phyloP scores from a whole-genome alignment of 2,329 filamentous ascomycete species.

The Catunica adiposa region DNA sequence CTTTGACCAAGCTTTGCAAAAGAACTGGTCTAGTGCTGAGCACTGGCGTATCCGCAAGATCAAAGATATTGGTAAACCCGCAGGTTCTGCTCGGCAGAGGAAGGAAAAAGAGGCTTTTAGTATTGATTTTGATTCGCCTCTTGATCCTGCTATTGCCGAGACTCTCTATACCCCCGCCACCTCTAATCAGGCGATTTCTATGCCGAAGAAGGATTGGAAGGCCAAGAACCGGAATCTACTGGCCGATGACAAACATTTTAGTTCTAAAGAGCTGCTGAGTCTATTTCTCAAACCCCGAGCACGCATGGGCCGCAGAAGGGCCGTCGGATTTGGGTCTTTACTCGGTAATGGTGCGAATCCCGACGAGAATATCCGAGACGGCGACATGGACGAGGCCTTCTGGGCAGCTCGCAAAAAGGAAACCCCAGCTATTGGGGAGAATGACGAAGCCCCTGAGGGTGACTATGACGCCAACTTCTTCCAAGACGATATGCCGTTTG shows the following conservation, averaged over 20 bases:
- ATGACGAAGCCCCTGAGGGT: slow-evolving; percentile 44
- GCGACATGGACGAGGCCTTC: slow-evolving; percentile 86
- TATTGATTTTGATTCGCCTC: slow-evolving; percentile 70
- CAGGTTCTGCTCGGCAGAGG: slow-evolving; percentile 44
- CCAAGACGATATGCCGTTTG: slow-evolving; percentile 65
- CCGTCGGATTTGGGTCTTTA: slow-evolving; percentile 11
- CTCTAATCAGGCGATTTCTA: slow-evolving; percentile 62
- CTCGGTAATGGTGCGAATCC: slow-evolving; percentile 26
- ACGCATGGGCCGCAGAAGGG: slow-evolving; percentile 51
- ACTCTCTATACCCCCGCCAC: slow-evolving; percentile 66
- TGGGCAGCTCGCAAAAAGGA: slow-evolving; percentile 64
- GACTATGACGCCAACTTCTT: slow-evolving; percentile 98
- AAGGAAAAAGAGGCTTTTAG: slow-evolving; percentile 96
- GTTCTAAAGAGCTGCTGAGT: slow-evolving; percentile 72
- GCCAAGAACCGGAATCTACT: slow-evolving; percentile 84
- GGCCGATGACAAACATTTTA: slow-evolving; percentile 96
- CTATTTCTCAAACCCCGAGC: slow-evolving; percentile 93
- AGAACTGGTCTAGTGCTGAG: slow-evolving; percentile 96
- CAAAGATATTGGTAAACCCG: slow-evolving; percentile 56
- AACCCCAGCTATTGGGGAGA: slow-evolving; percentile 30
- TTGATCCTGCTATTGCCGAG: slow-evolving; percentile 55
- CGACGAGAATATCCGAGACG: slow-evolving; percentile 38
- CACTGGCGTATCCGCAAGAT: slow-evolving; percentile 96
- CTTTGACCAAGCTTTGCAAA: slow-evolving; percentile 89
- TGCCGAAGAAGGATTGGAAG: slow-evolving; percentile 91